phyloP scores from a whole-genome alignment of 2,329 filamentous ascomycete genomes.

The Fusarium nygamai region DNA sequence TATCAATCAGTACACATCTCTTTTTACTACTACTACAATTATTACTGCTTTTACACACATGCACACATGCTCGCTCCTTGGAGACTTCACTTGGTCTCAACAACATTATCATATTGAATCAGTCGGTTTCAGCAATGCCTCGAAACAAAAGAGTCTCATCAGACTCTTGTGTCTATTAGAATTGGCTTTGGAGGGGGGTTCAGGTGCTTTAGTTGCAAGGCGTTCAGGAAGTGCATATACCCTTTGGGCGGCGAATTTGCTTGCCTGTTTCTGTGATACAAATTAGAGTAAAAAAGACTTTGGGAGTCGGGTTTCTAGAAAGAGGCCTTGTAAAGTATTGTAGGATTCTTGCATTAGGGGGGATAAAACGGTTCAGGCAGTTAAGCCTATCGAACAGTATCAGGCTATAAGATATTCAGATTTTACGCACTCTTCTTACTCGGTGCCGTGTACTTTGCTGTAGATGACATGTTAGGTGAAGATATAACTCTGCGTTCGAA shows the following conservation, averaged over 20 bases:
- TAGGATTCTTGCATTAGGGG: background rate
- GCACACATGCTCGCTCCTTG: slow-evolving; percentile 11
- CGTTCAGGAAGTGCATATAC: slow-evolving; percentile 2
- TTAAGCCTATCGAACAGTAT: background rate
- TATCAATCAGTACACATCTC: slow-evolving; percentile 36
- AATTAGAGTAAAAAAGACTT: slow-evolving; percentile 4
- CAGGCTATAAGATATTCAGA: background rate
- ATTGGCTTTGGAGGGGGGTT: background rate
- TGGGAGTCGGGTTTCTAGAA: background rate
- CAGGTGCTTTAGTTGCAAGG: slow-evolving; percentile 13
- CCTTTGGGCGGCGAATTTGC: background rate
- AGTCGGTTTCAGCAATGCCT: background rate
- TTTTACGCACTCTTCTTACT: background rate
- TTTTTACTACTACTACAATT: slow-evolving; percentile 41
- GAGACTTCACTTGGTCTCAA: slow-evolving; percentile 8
- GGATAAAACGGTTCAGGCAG: background rate
- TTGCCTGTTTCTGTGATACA: background rate
- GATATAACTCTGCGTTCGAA: background rate
- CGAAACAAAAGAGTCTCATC: background rate
- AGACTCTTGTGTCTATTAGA: background rate
- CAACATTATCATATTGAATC: slow-evolving; percentile 10
- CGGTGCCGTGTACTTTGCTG: background rate
- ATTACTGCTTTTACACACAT: slow-evolving; percentile 31
- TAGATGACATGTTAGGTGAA: too few relatives aligned
- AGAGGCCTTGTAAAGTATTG: slow-evolving; percentile 8